Evolutionary conservation across 73 alveolate species (phyloP).

Genomic region (Tetrahymena borealis): DNA sequence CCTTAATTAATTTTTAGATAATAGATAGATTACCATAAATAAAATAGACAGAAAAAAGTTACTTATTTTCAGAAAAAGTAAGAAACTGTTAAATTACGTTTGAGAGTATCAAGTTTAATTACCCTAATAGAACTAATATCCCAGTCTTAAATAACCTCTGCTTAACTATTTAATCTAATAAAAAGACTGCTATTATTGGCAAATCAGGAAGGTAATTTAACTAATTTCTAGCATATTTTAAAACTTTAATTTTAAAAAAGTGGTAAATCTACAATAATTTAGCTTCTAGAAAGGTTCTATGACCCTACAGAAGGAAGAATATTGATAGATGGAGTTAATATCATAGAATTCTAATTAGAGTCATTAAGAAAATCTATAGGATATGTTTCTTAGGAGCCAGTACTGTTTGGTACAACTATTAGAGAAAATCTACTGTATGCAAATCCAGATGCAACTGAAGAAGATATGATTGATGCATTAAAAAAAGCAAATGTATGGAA

Average conservation of each 20-base stretch:
- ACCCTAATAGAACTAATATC: slow-evolving; percentile 68
- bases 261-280: slow-evolving; percentile 70
- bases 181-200: slow-evolving; percentile 80
- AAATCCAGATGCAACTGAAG: slow-evolving; percentile 80
- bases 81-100: slow-evolving; percentile 62
- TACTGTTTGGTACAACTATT: slow-evolving; percentile 66
- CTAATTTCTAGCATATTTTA: slow-evolving; percentile 16
- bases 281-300: slow-evolving; percentile 65
- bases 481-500: slow-evolving; percentile 64
- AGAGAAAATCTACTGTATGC: slow-evolving; percentile 72
- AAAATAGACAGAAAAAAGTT: background rate
- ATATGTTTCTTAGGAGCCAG: slow-evolving; percentile 91
- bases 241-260: slow-evolving; percentile 16
- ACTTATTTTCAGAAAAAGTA: background rate
- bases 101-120: slow-evolving; percentile 66
- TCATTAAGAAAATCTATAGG: slow-evolving; percentile 74
- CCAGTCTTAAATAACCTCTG: slow-evolving; percentile 40
- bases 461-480: slow-evolving; percentile 74
- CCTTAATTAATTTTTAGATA: background rate
- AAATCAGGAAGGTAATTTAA: slow-evolving; percentile 77
- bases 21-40: background rate
- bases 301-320: slow-evolving; percentile 63
- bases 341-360: slow-evolving; percentile 47
- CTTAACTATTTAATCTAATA: slow-evolving; percentile 47
- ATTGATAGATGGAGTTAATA: slow-evolving; percentile 48